Evolutionary conservation across 169 alveolate genomes (phyloP), one percentile per base, ranked within the genome.

Genomic region (Eimeria mitis): DNA sequence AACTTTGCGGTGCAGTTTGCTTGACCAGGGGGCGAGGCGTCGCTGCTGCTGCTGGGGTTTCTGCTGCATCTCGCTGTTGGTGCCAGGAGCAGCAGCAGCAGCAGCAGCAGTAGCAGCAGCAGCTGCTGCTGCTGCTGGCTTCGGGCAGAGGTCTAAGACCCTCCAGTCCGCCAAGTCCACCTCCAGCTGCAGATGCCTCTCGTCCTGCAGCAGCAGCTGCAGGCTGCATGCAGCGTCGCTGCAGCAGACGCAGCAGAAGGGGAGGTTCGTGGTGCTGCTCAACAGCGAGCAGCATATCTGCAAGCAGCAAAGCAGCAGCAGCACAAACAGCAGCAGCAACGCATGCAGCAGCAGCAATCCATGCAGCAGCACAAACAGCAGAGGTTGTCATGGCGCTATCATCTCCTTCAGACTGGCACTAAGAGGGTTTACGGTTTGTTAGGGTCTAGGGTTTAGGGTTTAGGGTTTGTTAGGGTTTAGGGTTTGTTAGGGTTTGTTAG

Each of bases 131-230:
- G 63, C 79, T 61, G 91, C 91, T 40, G 79, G 23, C 59, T 84
- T 54, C 54, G 75, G 78, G 49, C 79, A 54, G 13, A 84, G 65
- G n/a, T 84, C 91, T 34, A 84, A 70, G n/a, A 84, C 91, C 14
- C 91, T 40, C 91, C 91, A 84, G 59, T 84, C 91, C 6, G 91
- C 91, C 31, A 84, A 61, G 44, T 84, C 91, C 42, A 84, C 91
- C 23, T 84, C 91, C 23, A 84, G 78, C 54, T 84, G 91, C 91
- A 84, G 78, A 61, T 84, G 56, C 1, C 91, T 84, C 59, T 84
- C 63, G 42, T 61, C 91, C 91, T 84, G 91, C 91, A 84, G 91
- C 75, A 84, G 91, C 91, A 84, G 91, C 91, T 84, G 91, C 78
- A 84, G 78, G 91, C 91, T 84, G 76, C 91, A 65, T 16, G 91